A percentile compares a stretch with the other conserved stretches of the same genome.
These are phyloP conservation scores for Rhodotorula sp. DNA, from an alignment of 1,284 basidiomycete genomes.

Conservation along the genomic window DNA sequence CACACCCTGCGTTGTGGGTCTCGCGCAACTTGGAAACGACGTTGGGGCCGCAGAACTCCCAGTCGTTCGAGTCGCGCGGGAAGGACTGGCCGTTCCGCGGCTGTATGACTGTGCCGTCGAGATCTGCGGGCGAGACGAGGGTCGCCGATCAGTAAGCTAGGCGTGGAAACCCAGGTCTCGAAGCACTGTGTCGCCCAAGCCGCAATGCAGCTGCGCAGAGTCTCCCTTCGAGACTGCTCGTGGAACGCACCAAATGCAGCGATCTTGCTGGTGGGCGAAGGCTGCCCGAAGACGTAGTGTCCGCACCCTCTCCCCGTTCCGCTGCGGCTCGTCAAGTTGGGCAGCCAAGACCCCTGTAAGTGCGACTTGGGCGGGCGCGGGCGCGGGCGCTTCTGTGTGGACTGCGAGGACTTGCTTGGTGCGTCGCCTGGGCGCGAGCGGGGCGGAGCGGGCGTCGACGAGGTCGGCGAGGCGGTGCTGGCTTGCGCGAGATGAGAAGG, in stretches of 20 bases:
- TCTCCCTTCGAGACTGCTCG: too few species aligned
- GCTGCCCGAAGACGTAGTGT: conserved; percentile 16
- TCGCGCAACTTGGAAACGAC: conserved; percentile 67
- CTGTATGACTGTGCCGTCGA: conserved; percentile 84
- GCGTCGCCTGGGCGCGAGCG: too few species aligned
- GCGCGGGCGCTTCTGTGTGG: background rate
- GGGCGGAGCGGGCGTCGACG: too few species aligned
- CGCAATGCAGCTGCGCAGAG: too few species aligned
- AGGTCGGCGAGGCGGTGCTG: too few species aligned
- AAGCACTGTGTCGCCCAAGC: background rate
- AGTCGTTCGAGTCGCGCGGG: conserved; percentile 57
- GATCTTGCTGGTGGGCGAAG: conserved; percentile 8
- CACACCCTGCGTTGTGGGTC: conserved; percentile 55
- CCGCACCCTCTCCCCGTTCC: background rate
- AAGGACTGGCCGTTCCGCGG: conserved; percentile 58
- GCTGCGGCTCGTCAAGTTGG: background rate
- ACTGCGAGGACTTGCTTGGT: too few species aligned
- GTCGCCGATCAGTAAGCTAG: background rate
- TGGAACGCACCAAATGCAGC: conserved; percentile 28
- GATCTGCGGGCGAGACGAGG: background rate
- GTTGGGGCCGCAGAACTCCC: conserved; percentile 65
- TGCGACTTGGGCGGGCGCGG: background rate
- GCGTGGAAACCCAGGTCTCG: too few species aligned
- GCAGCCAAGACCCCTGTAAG: conserved; percentile 2
- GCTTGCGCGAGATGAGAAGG: too few species aligned